Conservation (phyloP, 306 rosid genomes). For the Pterocarpus macrocarpus region DNA sequence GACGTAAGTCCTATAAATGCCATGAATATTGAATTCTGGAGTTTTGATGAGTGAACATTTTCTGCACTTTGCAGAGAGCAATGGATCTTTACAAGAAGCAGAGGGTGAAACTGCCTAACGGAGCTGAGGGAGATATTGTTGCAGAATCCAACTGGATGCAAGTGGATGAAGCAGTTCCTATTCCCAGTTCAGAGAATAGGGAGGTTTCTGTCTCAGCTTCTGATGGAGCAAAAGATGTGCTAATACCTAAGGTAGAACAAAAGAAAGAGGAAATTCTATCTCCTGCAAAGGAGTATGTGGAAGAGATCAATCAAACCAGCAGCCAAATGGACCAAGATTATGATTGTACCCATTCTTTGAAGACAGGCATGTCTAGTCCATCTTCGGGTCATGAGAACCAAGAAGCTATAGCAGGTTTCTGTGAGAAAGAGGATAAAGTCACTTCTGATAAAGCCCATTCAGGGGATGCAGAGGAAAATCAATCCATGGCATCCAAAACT, state of each 20-base stretch:
- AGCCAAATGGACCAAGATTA: conserved; percentile 59
- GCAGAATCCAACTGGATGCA: conserved; percentile 55
- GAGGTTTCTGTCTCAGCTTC: conserved; percentile 55
- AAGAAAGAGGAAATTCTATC: conserved; percentile 44
- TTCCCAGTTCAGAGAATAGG: conserved; percentile 50
- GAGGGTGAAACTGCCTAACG: conserved; percentile 59
- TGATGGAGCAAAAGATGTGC: conserved; percentile 48
- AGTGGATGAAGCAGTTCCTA: conserved; percentile 53
- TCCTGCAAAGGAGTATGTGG: conserved; percentile 54
- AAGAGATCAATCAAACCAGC: conserved; percentile 52
- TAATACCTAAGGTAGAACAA: conserved; percentile 46
- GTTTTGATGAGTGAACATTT: conserved; percentile 38
- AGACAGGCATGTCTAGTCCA: conserved; percentile 49
- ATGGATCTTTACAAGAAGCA: conserved; percentile 85
- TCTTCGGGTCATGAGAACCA: conserved; percentile 47
- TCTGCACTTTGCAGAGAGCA: conserved; percentile 73
- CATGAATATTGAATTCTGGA: conserved; percentile 39
- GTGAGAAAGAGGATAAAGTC: conserved; percentile 51
- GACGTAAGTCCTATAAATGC: background rate
- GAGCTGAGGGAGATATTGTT: conserved; percentile 56
- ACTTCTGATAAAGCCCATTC: conserved; percentile 53
- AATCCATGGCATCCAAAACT: conserved; percentile 33
- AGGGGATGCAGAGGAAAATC: conserved; percentile 55
- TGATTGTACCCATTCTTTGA: conserved; percentile 33
- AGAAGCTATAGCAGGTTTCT: conserved; percentile 52